Evolutionary conservation across 2,329 filamentous ascomycete species (phyloP).

Genomic region (Tolypocladium ovalisporum): DNA sequence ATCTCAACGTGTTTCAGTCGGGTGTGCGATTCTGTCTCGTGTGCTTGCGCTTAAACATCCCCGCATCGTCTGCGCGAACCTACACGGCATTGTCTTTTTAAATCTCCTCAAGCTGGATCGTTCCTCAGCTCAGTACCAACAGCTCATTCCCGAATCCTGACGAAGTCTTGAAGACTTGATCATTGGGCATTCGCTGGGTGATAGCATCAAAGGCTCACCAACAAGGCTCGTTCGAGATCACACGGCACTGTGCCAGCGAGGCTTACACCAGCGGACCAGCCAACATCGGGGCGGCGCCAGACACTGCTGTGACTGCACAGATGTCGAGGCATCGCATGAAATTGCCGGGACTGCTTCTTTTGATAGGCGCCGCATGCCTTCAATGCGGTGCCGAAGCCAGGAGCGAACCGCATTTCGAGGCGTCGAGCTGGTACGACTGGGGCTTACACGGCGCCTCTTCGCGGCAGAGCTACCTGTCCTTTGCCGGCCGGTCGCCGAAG

Average conservation of each 20-base stretch:
- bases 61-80: background rate
- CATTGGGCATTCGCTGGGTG: background rate
- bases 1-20: background rate
- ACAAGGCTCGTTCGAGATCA: background rate
- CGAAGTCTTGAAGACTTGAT: background rate
- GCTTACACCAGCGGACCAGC: background rate
- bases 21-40: background rate
- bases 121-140: background rate
- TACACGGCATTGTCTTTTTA: too few species aligned
- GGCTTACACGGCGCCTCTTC: constrained; percentile 12
- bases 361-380: background rate
- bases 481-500: constrained; percentile 17
- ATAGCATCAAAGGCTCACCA: background rate
- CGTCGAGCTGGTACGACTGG: constrained; percentile 10
- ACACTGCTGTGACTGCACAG: background rate
- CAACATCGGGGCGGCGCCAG: background rate
- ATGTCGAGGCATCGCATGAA: background rate
- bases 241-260: background rate
- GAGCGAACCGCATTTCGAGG: background rate
- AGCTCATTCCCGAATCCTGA: background rate
- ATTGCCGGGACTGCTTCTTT: background rate
- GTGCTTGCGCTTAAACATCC: background rate
- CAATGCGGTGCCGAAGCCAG: background rate
- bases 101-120: background rate
- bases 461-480: constrained; percentile 9